Conservation (phyloP, 768 basidiomycete genomes). For the Imleria badia region DNA sequence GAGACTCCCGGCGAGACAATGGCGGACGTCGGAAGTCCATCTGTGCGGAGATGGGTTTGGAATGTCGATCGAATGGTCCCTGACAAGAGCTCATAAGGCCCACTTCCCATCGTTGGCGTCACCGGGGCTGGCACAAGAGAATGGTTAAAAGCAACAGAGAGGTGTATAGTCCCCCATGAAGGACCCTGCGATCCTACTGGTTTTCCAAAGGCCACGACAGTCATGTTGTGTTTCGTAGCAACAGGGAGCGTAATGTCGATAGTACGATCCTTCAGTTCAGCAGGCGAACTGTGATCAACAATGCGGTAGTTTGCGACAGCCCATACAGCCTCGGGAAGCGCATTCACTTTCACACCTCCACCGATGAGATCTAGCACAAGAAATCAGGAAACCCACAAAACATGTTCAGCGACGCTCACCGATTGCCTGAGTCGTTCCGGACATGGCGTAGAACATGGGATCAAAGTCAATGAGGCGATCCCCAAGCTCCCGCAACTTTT, state of each 20-base stretch:
- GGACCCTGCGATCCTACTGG: conserved; percentile 21
- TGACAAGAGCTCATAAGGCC: conserved; percentile 41
- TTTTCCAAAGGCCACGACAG: conserved; percentile 41
- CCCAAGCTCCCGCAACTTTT: conserved; percentile 17
- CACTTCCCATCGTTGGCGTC: conserved; percentile 37
- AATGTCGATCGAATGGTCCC: conserved; percentile 43
- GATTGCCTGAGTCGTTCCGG: conserved; percentile 30
- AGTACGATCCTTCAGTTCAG: conserved; percentile 14
- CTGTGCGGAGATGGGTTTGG: conserved; percentile 30
- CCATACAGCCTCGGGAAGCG: conserved; percentile 43
- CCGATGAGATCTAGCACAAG: conserved; percentile 40
- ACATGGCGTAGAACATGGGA: conserved; percentile 15
- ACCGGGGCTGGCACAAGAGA: conserved; percentile 43
- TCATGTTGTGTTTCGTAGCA: conserved; percentile 40
- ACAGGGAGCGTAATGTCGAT: conserved; percentile 2
- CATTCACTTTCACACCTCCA: conserved; percentile 46
- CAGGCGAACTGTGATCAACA: conserved; percentile 30
- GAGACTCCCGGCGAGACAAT: conserved; percentile 40
- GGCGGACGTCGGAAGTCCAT: conserved; percentile 19
- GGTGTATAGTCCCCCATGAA: conserved; percentile 36
- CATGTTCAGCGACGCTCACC: conserved; percentile 13
- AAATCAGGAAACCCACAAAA: conserved; percentile 20
- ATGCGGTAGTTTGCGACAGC: conserved; percentile 37
- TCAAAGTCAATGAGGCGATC: conserved; percentile 22
- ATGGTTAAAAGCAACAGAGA: conserved; percentile 37